Conservation (phyloP, 495 filamentous ascomycete species). For the Daldinia grandis region DNA sequence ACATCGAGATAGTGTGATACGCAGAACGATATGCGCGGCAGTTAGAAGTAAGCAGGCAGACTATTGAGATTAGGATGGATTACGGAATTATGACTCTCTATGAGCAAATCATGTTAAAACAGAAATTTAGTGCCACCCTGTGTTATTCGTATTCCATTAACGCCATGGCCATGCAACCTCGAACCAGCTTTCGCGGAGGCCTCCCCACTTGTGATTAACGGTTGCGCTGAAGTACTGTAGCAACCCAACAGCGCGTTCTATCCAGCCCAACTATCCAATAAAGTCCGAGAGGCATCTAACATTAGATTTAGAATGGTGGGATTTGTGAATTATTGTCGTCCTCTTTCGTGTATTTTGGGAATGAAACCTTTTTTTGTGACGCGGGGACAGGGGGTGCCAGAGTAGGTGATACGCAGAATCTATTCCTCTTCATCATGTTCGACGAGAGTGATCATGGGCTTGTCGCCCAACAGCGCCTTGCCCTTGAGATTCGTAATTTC, state of each 20-base stretch:
- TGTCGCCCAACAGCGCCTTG: constrained; percentile 80
- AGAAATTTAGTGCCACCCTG: constrained; percentile 28
- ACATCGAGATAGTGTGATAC: constrained; percentile 14
- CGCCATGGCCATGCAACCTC: constrained; percentile 43
- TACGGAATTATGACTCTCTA: constrained; percentile 45
- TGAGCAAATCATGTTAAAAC: constrained; percentile 42
- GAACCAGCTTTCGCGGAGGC: constrained; percentile 30
- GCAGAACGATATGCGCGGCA: constrained; percentile 5
- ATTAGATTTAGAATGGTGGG: constrained; percentile 34
- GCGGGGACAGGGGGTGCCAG: constrained; percentile 13
- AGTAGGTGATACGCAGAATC: constrained; percentile 8
- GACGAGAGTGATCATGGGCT: constrained; percentile 86
- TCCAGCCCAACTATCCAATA: constrained; percentile 29
- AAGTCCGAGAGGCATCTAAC: constrained; percentile 36
- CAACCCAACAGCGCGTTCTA: constrained; percentile 34
- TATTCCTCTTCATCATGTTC: constrained; percentile 52
- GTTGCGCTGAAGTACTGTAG: constrained; percentile 35
- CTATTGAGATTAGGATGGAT: constrained; percentile 28
- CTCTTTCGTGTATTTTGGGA: constrained; percentile 27
- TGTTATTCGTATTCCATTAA: constrained; percentile 41
- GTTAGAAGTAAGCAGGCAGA: constrained; percentile 4
- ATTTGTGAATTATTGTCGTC: constrained; percentile 25
- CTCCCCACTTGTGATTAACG: constrained; percentile 33
- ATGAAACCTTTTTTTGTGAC: constrained; percentile 19
- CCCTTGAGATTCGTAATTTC: constrained; percentile 96